A percentile compares a stretch with the other conserved stretches of the same genome.
phyloP scores from a whole-genome alignment of 2,329 filamentous ascomycete genomes.

The Blastomyces percursus region DNA sequence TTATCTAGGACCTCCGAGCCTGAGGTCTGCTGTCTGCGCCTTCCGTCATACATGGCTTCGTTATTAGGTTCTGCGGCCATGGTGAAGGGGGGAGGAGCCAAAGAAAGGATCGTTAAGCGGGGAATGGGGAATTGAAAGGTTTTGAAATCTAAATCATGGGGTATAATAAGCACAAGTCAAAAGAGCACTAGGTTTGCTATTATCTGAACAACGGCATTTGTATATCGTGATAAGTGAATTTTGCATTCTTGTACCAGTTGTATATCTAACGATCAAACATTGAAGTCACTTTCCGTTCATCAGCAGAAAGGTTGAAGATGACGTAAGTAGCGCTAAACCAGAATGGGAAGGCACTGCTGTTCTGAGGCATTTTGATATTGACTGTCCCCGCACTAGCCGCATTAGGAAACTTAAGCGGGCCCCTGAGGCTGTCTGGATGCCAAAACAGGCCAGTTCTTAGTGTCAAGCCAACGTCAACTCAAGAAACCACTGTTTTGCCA shows the following conservation, averaged over 20 bases:
- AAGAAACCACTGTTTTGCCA: conserved; percentile 28
- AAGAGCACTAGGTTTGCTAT: background rate
- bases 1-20: conserved; percentile 71
- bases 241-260: background rate
- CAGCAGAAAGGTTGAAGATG: background rate
- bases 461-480: conserved; percentile 37
- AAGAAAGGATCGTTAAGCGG: background rate
- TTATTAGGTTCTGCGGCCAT: conserved; percentile 29
- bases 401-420: conserved; percentile 32
- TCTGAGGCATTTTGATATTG: conserved; percentile 30
- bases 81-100: conserved; percentile 12
- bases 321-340: conserved; percentile 7
- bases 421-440: conserved; percentile 33
- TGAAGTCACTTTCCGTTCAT: background rate
- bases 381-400: conserved; percentile 34
- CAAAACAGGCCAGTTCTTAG: conserved; percentile 32
- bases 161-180: background rate
- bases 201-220: background rate
- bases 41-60: conserved; percentile 35
- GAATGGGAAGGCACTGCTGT: conserved; percentile 11
- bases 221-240: background rate
- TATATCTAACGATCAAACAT: background rate
- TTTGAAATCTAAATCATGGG: background rate
- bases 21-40: conserved; percentile 36
- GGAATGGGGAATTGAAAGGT: conserved; percentile 4